Percentiles rank a stretch among this genome's conserved stretches.
phyloP scores from a whole-genome alignment of 208 protist genomes.

The Porcisia hertigi region DNA sequence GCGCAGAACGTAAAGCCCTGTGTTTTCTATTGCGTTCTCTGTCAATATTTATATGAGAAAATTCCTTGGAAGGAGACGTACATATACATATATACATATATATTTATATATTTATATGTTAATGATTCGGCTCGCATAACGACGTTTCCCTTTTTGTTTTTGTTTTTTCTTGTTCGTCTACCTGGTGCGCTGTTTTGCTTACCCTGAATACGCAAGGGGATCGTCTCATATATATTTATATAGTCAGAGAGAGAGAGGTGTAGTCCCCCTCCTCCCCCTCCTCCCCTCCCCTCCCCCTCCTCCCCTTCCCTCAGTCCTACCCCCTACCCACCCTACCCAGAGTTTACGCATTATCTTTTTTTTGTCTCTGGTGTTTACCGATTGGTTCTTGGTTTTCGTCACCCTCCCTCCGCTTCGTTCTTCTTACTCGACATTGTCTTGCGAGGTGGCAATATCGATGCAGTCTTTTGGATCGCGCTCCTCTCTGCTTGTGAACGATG shows the following conservation, averaged over 20 bases:
- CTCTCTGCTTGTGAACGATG: slow-evolving; percentile 12
- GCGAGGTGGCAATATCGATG: neutral
- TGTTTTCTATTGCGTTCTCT: neutral
- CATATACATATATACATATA: neutral
- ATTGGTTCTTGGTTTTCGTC: neutral
- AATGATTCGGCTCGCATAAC: neutral
- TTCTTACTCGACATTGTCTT: neutral
- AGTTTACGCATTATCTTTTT: no score
- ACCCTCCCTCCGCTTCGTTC: no score
- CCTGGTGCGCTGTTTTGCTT: neutral
- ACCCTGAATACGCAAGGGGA: neutral
- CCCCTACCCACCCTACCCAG: no score
- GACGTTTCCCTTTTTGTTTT: neutral
- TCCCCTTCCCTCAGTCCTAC: no score
- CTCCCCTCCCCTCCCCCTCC: no score
- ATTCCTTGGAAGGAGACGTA: neutral
- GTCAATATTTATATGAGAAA: neutral
- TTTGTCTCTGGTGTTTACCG: no score
- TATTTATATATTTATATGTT: no score
- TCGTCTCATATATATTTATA: neutral
- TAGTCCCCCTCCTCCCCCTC: no score
- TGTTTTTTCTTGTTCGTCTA: neutral
- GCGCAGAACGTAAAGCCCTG: neutral
- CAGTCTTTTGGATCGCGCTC: neutral
- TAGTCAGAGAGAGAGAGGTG: neutral